Evolutionary conservation across 2,329 filamentous ascomycete genomes (phyloP), one percentile per base, ranked within the genome.

Genomic region (Pestalotiopsis sp.): DNA sequence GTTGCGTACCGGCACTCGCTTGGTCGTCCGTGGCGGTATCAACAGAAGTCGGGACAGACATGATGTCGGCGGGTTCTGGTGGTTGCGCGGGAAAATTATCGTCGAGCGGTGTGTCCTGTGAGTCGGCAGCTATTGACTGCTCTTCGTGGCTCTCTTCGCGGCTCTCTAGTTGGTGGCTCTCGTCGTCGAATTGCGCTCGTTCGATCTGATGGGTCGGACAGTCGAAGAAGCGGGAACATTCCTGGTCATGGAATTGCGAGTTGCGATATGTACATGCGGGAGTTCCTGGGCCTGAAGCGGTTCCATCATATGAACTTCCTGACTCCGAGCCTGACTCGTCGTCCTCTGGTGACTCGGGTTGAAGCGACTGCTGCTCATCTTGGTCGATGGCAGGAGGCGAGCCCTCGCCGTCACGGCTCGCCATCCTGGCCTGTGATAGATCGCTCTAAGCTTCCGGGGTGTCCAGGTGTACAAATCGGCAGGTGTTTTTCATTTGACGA

Each of bases 141-240:
- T 39, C 13, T 14, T n/a, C 27, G 14, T 36, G 13, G 38, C 25
- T 20, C 31, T 61, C 25, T 61, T 20, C 14, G 12, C 7, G 12
- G 59, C 20, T n/a, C 27, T 61, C 27, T n/a, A 13, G 56, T 13
- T 13, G n/a, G 27, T 36, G n/a, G 20, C 11, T 23, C 5, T 25
- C 64, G 58, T 41, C 27, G 23, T 66, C 64, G 17, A 14, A n/a
- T 71, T 45, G 73, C 68, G 13, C 72, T n/a, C 84, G 80, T 72
- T 82, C 81, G 60, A 84, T 72, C 20, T 77, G 70, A 68, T 87
- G 85, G 3, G 83, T 81, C 39, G 84, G 85, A 58, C 84, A 86
- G 75, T 87, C 85, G 68, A 84, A 81, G 74, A 80, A 86, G 61
- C 80, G 80, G 12, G 80, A 79, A 73, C 84, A 85, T 74, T 86